Conservation (phyloP, 495 filamentous ascomycete species). For the Glonium stellatum region DNA sequence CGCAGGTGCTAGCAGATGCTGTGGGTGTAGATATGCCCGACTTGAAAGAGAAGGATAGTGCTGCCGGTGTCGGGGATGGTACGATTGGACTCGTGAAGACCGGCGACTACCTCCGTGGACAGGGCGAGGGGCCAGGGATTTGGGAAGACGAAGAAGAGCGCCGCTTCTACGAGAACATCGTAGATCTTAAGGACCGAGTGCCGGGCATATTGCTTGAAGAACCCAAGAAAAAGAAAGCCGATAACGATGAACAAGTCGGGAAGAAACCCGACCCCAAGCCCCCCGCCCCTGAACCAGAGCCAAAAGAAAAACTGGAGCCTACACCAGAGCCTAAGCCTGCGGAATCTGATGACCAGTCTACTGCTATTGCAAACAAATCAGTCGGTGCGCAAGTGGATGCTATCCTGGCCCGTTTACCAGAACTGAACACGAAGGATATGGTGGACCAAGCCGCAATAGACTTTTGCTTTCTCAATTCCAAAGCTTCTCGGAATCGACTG, state of each 20-base stretch:
- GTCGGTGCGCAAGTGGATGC: slow-evolving; percentile 96
- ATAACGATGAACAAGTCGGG: slow-evolving; percentile 42
- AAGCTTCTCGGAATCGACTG: slow-evolving; percentile 89
- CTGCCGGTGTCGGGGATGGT: slow-evolving; percentile 55
- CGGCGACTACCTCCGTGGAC: slow-evolving; percentile 83
- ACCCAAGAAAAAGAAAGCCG: slow-evolving; percentile 86
- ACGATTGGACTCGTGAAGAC: slow-evolving; percentile 90
- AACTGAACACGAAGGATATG: slow-evolving; percentile 81
- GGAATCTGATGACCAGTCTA: slow-evolving; percentile 74
- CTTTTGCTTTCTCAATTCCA: slow-evolving; percentile 98
- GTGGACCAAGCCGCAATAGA: slow-evolving; percentile 89
- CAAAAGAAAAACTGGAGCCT: slow-evolving; percentile 39
- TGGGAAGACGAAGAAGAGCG: slow-evolving; percentile 99
- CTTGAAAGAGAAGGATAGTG: slow-evolving; percentile 70
- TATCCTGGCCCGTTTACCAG: slow-evolving; percentile 76
- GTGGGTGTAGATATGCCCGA: slow-evolving; percentile 94
- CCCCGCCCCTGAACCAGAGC: slow-evolving; percentile 35
- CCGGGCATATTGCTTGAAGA: slow-evolving; percentile 90
- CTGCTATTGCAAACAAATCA: slow-evolving; percentile 92
- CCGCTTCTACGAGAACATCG: slow-evolving; percentile 93
- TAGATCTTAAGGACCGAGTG: slow-evolving; percentile 92
- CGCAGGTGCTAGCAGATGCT: slow-evolving; percentile 81
- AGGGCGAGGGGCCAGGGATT: slow-evolving; percentile 88
- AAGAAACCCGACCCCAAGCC: slow-evolving; percentile 36
- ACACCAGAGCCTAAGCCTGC: slow-evolving; percentile 49